Evolutionary conservation across 306 rosid genomes (phyloP).

Genomic region (Sicyos baderoa): DNA sequence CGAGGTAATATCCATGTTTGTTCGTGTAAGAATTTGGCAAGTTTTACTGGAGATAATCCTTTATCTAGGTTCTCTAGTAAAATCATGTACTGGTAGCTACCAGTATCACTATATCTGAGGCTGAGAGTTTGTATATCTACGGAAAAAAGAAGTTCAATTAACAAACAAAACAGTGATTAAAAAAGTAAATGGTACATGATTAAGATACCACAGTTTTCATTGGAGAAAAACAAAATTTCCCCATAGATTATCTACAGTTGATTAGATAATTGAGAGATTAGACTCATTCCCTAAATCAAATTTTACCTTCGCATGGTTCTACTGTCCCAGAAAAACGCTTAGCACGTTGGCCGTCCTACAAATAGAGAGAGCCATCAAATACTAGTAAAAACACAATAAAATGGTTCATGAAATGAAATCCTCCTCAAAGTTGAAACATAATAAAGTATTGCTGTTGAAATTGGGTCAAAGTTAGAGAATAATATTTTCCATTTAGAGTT

Average conservation of each 20-base stretch:
- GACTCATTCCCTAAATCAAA: not conserved
- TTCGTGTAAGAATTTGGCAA: conserved; percentile 41
- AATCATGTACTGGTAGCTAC: conserved; percentile 42
- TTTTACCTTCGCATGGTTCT: conserved; percentile 23
- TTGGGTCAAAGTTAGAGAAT: too few species aligned
- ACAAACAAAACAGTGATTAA: not conserved
- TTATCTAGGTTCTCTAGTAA: conserved; percentile 62
- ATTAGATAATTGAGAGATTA: not conserved
- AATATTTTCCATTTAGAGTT: too few species aligned
- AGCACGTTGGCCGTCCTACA: conserved; percentile 35
- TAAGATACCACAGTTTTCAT: not conserved
- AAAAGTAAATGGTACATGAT: not conserved
- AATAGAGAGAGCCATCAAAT: conserved; percentile 9
- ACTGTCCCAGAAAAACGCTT: conserved; percentile 9
- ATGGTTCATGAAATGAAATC: not conserved
- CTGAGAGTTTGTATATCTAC: not conserved
- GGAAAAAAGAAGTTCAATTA: not conserved
- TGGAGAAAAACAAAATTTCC: not conserved
- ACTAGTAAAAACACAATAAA: not conserved
- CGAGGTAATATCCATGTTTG: conserved; percentile 38
- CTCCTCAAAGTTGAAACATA: not conserved
- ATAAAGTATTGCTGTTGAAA: not conserved
- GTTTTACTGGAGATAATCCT: conserved; percentile 30
- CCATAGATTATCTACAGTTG: not conserved
- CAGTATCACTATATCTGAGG: conserved; percentile 25